These are phyloP conservation scores for Beauveria sp. DNA, from an alignment of 2,329 filamentous ascomycete genomes.

Conservation along the genomic window DNA sequence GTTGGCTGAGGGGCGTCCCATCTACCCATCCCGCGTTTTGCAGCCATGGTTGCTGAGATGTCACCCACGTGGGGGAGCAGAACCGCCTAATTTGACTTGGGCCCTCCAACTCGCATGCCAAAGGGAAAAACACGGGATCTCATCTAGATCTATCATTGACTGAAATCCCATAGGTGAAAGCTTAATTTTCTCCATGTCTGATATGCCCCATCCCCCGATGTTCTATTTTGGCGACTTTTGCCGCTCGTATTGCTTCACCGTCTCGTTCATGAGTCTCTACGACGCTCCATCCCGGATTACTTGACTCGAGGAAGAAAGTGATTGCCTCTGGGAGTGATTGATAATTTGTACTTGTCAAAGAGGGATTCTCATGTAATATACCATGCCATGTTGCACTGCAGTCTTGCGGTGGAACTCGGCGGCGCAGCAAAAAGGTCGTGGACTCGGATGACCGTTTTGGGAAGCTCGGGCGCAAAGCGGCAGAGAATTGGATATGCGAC, in stretches of 20 bases:
- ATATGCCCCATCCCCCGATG: not conserved
- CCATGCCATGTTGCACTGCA: slow-evolving; percentile 1
- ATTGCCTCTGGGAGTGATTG: not conserved
- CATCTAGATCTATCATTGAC: slow-evolving; percentile 2
- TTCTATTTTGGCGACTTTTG: not conserved
- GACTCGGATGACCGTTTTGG: slow-evolving; percentile 2
- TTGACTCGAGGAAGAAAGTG: too few species aligned
- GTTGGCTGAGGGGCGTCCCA: not conserved
- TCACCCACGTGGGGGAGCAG: not conserved
- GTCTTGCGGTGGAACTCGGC: not conserved
- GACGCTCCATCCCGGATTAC: too few species aligned
- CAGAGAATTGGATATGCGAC: not conserved
- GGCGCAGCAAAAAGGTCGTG: not conserved
- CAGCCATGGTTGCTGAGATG: not conserved
- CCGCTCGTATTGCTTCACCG: too few species aligned
- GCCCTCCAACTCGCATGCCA: not conserved
- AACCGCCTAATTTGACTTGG: not conserved
- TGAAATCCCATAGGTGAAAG: not conserved
- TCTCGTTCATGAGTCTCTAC: too few species aligned
- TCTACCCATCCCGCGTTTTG: not conserved
- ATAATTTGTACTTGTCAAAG: not conserved
- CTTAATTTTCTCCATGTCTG: not conserved
- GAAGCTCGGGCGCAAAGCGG: not conserved
- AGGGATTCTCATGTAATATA: not conserved
- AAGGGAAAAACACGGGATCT: slow-evolving; percentile 1